These are phyloP conservation scores for Geopyxis carbonaria DNA, from an alignment of 495 filamentous ascomycete species.

Conservation along the genomic window DNA sequence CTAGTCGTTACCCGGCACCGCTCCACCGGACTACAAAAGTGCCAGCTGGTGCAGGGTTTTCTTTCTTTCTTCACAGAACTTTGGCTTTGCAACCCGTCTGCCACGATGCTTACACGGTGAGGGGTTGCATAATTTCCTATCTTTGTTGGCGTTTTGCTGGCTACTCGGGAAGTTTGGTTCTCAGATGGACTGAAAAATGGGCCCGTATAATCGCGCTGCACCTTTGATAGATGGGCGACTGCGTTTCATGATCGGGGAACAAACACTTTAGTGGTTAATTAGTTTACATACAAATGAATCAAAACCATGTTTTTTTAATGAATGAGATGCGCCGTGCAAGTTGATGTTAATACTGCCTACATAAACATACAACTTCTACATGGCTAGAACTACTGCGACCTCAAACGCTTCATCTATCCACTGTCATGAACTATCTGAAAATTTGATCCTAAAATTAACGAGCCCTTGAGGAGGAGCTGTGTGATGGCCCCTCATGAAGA, in stretches of 20 bases:
- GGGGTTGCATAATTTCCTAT: constrained; percentile 8
- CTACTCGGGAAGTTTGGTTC: constrained; percentile 12
- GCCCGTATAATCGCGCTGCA: constrained; percentile 23
- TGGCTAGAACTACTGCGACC: no score
- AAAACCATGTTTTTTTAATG: no score
- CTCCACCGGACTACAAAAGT: constrained; percentile 3
- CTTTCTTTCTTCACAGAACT: constrained; percentile 15
- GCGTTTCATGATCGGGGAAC: constrained; percentile 25
- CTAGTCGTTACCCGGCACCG: not conserved
- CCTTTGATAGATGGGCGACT: constrained; percentile 14
- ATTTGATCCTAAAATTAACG: no score
- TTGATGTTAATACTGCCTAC: no score
- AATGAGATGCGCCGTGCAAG: no score
- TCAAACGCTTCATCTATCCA: no score
- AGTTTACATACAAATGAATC: no score
- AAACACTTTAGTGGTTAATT: no score
- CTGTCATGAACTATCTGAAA: no score
- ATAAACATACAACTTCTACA: no score
- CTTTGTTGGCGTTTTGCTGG: constrained; percentile 18
- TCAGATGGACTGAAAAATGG: constrained; percentile 18
- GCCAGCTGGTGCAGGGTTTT: not conserved
- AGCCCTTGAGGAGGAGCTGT: no score
- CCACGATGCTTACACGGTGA: constrained; percentile 5
- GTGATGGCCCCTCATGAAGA: no score
- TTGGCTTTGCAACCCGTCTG: constrained; percentile 15